These are phyloP conservation scores for Penicillium coprophilum DNA, from an alignment of 495 filamentous ascomycete species.

Conservation along the genomic window DNA sequence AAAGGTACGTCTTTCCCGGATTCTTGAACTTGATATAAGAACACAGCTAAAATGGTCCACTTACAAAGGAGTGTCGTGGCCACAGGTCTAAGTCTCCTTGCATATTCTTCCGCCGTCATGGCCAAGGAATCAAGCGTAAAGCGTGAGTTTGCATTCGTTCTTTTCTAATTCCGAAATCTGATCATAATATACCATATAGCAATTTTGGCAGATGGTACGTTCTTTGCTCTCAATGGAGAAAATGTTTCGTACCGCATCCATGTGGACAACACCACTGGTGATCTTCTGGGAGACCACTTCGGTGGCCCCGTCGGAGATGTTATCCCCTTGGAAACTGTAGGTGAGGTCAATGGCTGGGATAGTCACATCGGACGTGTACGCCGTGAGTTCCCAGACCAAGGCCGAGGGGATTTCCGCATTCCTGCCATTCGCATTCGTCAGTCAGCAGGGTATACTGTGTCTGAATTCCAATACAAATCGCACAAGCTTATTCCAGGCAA, in stretches of 20 bases:
- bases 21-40: background rate
- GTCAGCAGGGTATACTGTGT: constrained; percentile 50
- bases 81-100: constrained; percentile 9
- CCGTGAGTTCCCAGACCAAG: constrained; percentile 56
- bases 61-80: constrained; percentile 3
- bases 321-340: constrained; percentile 42
- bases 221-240: constrained; percentile 49
- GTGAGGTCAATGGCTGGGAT: constrained; percentile 47
- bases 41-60: constrained; percentile 13
- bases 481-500: constrained; percentile 47
- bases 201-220: constrained; percentile 45
- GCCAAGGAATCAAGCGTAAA: constrained; percentile 5
- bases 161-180: background rate
- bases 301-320: constrained; percentile 36
- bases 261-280: constrained; percentile 49
- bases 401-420: constrained; percentile 53
- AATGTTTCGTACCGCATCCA: constrained; percentile 55
- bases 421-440: constrained; percentile 55
- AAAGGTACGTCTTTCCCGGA: background rate
- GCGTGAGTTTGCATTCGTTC: background rate
- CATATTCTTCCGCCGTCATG: background rate
- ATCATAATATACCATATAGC: constrained; percentile 17
- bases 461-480: constrained; percentile 48
- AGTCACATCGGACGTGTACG: constrained; percentile 43
- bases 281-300: constrained; percentile 54